Conservation (phyloP, 192 early-diverging fungal genomes). For the Coemansia sp. region DNA sequence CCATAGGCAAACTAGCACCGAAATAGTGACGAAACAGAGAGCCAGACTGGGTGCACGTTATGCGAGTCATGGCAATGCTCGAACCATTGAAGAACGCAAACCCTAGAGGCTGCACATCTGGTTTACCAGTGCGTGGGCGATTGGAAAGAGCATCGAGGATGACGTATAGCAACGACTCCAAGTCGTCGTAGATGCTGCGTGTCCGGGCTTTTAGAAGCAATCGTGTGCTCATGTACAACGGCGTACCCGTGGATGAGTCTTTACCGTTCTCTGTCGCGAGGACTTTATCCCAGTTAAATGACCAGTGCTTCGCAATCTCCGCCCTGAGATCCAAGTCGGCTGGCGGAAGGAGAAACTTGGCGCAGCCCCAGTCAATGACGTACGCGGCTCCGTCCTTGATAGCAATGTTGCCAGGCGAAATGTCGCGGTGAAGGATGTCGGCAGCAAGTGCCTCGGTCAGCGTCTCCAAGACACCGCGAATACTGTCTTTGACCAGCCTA, state of each 20-base stretch:
- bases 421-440: conserved; percentile 27
- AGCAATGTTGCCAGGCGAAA: conserved; percentile 24
- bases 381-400: background rate
- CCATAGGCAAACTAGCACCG: background rate
- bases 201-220: background rate
- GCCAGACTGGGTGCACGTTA: background rate
- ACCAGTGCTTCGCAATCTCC: background rate
- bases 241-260: conserved; percentile 13
- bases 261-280: background rate
- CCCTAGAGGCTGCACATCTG: background rate
- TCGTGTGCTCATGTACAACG: conserved; percentile 11
- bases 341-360: background rate
- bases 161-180: conserved; percentile 27
- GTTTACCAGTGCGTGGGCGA: background rate
- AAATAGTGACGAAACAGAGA: background rate
- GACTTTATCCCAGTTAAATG: background rate
- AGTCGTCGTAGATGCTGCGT: conserved; percentile 17
- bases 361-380: conserved; percentile 26
- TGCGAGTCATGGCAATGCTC: background rate
- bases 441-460: background rate
- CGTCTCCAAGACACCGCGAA: conserved; percentile 8
- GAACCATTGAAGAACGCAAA: background rate
- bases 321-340: background rate
- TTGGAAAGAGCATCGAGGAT: background rate
- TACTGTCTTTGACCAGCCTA: background rate